Percentiles rank a stretch among this genome's conserved stretches.
phyloP scores from a whole-genome alignment of 2,329 filamentous ascomycete genomes.

The Fusarium humuli region DNA sequence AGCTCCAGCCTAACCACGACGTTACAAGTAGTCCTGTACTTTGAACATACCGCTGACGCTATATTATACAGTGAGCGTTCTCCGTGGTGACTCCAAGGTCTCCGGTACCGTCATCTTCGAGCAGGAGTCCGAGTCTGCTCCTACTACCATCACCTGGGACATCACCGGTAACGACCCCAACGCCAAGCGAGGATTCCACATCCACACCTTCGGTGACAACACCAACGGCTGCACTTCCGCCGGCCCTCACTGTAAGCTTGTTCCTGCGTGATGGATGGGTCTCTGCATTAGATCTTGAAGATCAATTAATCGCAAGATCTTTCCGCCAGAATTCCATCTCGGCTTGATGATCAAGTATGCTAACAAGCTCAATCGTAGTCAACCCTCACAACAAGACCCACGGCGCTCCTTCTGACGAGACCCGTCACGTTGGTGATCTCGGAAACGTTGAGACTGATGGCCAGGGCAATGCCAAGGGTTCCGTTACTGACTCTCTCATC shows the following conservation, averaged over 20 bases:
- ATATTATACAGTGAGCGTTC: slow-evolving; percentile 79
- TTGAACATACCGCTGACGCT: slow-evolving; percentile 36
- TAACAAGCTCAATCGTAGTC: slow-evolving; percentile 67
- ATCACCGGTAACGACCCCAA: slow-evolving; percentile 93
- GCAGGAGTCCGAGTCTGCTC: slow-evolving; percentile 83
- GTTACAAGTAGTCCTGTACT: neutral
- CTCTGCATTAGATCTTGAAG: neutral
- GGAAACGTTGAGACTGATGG: slow-evolving; percentile 97
- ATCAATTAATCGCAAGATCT: neutral
- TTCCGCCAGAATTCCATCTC: neutral
- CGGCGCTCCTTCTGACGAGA: slow-evolving; percentile 83
- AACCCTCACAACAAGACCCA: slow-evolving; percentile 95
- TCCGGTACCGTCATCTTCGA: slow-evolving; percentile 94
- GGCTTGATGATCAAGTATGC: neutral
- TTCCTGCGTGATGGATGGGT: neutral
- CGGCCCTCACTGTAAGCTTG: slow-evolving; percentile 89
- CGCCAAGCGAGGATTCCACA: slow-evolving; percentile 97
- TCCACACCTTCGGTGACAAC: slow-evolving; percentile 99
- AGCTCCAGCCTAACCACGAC: neutral
- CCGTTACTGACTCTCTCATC: slow-evolving; percentile 81
- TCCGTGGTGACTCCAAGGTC: slow-evolving; percentile 98
- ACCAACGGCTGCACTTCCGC: slow-evolving; percentile 99
- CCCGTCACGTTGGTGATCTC: slow-evolving; percentile 95
- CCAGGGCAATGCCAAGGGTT: slow-evolving; percentile 89
- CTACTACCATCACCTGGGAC: slow-evolving; percentile 91